Conservation (phyloP, 805 yeast genomes). For the Brettanomyces bruxellensis region DNA sequence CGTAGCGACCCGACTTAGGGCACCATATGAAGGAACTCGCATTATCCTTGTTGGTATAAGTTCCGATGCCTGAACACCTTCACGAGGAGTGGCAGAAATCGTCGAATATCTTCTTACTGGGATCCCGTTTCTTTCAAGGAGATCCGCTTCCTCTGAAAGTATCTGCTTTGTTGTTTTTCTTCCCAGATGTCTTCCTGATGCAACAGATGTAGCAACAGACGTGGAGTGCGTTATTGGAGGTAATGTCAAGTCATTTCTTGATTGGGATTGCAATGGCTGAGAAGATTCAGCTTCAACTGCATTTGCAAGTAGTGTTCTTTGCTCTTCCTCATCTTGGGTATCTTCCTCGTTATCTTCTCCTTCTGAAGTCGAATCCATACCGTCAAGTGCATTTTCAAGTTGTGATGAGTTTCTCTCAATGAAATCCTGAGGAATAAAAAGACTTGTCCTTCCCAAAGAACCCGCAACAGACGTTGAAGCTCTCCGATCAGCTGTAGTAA, state of each 20-base stretch:
- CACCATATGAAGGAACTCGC: slow-evolving; percentile 3
- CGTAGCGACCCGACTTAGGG: neutral
- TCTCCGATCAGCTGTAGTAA: slow-evolving; percentile 38
- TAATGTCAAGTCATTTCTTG: too few relatives aligned
- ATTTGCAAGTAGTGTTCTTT: neutral
- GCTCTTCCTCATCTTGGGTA: neutral
- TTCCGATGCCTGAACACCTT: neutral
- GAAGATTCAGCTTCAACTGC: neutral
- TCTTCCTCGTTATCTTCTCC: slow-evolving; percentile 2
- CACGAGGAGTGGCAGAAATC: neutral
- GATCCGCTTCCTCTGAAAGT: slow-evolving; percentile 21
- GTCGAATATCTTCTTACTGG: slow-evolving; percentile 16
- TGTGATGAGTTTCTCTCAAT: slow-evolving; percentile 16
- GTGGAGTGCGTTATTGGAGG: neutral
- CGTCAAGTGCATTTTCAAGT: slow-evolving; percentile 13
- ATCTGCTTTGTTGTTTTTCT: slow-evolving; percentile 4
- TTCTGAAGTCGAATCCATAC: slow-evolving; percentile 13
- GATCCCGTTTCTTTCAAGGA: slow-evolving; percentile 19
- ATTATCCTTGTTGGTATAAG: neutral
- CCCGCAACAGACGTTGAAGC: slow-evolving; percentile 42
- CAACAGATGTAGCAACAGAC: neutral
- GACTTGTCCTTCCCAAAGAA: slow-evolving; percentile 42
- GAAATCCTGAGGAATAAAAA: slow-evolving; percentile 45
- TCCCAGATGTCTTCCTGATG: slow-evolving; percentile 2
- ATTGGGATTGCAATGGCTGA: neutral